phyloP scores from a whole-genome alignment of 371 early-diverging fungal species.

The Mortierella sp. region DNA sequence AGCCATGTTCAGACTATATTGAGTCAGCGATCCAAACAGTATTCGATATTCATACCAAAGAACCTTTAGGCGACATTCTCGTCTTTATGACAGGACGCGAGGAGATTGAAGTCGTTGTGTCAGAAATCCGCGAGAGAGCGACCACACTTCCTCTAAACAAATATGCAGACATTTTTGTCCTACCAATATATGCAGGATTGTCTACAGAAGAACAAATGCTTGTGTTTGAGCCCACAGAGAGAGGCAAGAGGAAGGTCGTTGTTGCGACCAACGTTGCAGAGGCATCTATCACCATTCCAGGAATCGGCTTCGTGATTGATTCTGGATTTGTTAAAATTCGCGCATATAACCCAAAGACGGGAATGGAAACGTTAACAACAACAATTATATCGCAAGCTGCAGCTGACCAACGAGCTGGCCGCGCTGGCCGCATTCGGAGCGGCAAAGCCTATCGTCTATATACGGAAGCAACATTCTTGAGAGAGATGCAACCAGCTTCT shows the following conservation, averaged over 20 bases:
- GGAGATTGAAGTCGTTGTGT: conserved; percentile 85
- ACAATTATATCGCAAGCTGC: conserved; percentile 89
- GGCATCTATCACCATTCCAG: conserved; percentile 94
- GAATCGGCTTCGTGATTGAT: conserved; percentile 94
- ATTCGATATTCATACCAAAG: conserved; percentile 80
- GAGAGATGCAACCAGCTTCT: conserved; percentile 83
- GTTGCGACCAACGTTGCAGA: conserved; percentile 99
- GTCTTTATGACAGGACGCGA: conserved; percentile 94
- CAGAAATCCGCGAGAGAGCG: conserved; percentile 58
- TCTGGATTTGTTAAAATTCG: conserved; percentile 93
- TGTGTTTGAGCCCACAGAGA: conserved; percentile 91
- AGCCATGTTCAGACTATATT: conserved; percentile 77
- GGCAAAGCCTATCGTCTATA: conserved; percentile 98
- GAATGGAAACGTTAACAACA: conserved; percentile 86
- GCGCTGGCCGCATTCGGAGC: conserved; percentile 91
- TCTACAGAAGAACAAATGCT: conserved; percentile 91
- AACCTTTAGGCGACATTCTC: conserved; percentile 82
- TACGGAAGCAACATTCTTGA: conserved; percentile 81
- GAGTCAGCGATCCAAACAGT: conserved; percentile 84
- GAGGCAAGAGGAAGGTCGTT: conserved; percentile 92
- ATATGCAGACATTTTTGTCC: conserved; percentile 66
- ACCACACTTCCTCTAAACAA: conserved; percentile 62
- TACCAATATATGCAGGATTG: conserved; percentile 93
- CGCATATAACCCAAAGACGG: conserved; percentile 81
- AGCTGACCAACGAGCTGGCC: conserved; percentile 97